Percentiles rank a stretch among this genome's conserved stretches.
phyloP scores from a whole-genome alignment of 2,329 filamentous ascomycete species.

The Botrytis fabae region DNA sequence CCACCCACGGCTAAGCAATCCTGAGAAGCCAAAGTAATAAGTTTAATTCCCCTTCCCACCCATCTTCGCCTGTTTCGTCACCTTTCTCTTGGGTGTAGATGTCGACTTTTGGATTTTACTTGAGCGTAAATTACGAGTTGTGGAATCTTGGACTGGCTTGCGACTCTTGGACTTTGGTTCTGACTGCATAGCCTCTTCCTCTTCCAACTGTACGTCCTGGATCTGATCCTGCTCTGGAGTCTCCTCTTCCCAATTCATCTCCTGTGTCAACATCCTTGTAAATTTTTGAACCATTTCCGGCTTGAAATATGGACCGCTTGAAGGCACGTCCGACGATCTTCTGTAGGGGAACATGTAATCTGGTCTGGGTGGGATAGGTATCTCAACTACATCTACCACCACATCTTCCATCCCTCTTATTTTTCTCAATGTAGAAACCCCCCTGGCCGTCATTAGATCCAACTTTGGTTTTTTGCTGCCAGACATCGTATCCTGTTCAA shows the following conservation, averaged over 20 bases:
- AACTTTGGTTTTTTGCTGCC: background rate
- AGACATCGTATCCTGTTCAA: background rate
- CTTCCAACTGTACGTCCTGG: background rate
- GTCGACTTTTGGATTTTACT: background rate
- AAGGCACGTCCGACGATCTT: background rate
- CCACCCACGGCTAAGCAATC: background rate
- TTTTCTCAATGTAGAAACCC: background rate
- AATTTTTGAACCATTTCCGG: background rate
- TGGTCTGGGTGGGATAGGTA: no score
- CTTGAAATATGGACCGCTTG: background rate
- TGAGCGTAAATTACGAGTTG: background rate
- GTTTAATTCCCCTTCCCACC: background rate
- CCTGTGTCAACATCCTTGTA: background rate
- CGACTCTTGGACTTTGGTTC: background rate
- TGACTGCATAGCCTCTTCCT: background rate
- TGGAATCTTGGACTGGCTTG: background rate
- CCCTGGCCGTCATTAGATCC: constrained; percentile 4
- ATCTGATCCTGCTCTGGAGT: background rate
- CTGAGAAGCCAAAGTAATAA: background rate
- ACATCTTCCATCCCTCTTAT: constrained; percentile 10
- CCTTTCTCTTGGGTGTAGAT: background rate
- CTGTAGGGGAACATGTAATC: background rate
- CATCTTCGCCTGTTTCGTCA: background rate
- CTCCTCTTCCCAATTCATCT: background rate
- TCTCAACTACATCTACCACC: constrained; percentile 6